Conservation (phyloP, 116 monocot genomes). For the Cymodocea nodosa region DNA sequence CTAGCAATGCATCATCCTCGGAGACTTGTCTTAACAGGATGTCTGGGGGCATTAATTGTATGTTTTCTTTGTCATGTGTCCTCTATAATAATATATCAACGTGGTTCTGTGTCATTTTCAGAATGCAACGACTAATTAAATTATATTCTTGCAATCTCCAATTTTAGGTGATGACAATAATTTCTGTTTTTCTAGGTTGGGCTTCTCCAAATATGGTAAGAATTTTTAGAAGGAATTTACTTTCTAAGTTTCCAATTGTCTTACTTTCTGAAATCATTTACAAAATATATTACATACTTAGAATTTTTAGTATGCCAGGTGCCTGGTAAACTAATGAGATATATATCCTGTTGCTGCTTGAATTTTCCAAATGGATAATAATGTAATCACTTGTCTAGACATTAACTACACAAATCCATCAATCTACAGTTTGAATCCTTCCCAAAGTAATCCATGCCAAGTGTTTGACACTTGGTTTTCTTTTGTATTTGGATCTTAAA, state of each 20-base stretch:
- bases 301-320: neutral
- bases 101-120: too few species aligned
- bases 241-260: neutral
- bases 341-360: neutral
- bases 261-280: neutral
- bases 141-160: neutral
- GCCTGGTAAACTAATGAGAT: neutral
- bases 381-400: too few species aligned
- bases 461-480: too few species aligned
- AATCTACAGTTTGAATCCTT: too few species aligned
- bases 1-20: too few species aligned
- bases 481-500: too few species aligned
- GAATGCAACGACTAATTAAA: neutral
- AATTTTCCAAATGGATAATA: neutral
- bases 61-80: slow-evolving; percentile 1
- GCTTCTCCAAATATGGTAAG: slow-evolving; percentile 94
- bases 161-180: slow-evolving; percentile 80
- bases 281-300: neutral
- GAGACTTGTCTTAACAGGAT: too few species aligned
- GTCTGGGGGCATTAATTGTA: too few species aligned
- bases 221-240: neutral
- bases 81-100: neutral
- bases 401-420: too few species aligned
- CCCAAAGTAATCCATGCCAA: too few species aligned
- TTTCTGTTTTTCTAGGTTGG: slow-evolving; percentile 93